Base-by-base conservation (phyloP, 2,329 filamentous ascomycete genomes). In the Pseudopithomyces chartarum region DNA sequence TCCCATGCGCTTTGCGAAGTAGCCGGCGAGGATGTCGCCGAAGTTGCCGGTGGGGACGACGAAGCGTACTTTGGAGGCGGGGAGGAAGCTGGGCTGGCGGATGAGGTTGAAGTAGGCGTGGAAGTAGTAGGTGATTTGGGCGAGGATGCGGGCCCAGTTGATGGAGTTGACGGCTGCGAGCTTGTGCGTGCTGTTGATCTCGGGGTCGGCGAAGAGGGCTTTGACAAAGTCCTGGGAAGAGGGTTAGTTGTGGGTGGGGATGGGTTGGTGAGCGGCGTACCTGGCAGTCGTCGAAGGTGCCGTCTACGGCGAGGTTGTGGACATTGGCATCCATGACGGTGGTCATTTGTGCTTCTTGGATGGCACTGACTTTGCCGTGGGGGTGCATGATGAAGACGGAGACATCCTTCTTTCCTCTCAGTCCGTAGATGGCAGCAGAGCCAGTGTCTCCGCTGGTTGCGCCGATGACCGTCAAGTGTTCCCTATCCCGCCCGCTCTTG, bases 51-150 rank as follows among this genome's bases (percentile, higher is more conserved):
- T 96, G 2, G 95, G 95, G 0, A 96, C 92, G 8, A 96, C 90
- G 69, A 93, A 96, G 58, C 93, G 88, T 38, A 95, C 84, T 36
- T 66, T 87, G 65, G 90, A 85, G 64, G 68, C 70, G 39, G 88
- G 69, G 56, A 86, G 84, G 75, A 90, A 89, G 15, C 79, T 76
- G 0, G 84, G 71, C 3, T 85, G 85, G 49, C 83, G 81, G 58
- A 82, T 83, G 33, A 99, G 87, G 13, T 88, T 81, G 79, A 97
- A 97, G 83, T 98, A 98, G 12, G 95, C 88, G 77, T 95, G 84
- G 82, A 97, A 96, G 83, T 97, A 99, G 84, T 97, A 98, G 58
- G 91, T 92, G 62, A 96, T 97, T 80, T 99, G 95, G 12, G 95
- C 94, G 36, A 99, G 85, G 66, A 99, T 98, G 66, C 95, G 85